A percentile compares a stretch with the other conserved stretches of the same genome.
phyloP scores from a whole-genome alignment of 768 basidiomycete genomes.

The Pseudohyphozyma bogoriensis region DNA sequence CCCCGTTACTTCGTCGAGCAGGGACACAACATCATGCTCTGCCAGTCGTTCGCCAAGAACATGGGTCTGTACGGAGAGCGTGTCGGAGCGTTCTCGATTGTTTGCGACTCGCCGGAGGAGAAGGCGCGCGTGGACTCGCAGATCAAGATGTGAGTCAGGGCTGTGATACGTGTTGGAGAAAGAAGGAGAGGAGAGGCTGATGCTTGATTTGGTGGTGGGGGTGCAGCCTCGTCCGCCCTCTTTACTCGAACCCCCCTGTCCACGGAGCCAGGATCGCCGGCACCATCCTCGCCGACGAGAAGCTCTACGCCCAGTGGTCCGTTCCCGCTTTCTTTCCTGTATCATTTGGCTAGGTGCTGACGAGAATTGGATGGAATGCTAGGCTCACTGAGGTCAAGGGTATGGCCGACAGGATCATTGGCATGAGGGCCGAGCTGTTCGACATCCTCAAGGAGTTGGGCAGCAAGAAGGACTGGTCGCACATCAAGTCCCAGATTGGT shows the following conservation, averaged over 20 bases:
- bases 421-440: conserved; percentile 74
- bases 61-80: conserved; percentile 92
- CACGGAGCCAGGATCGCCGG: conserved; percentile 84
- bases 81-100: conserved; percentile 81
- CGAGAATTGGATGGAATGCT: too few relatives aligned
- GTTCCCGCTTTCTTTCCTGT: neutral
- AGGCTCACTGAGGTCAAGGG: conserved; percentile 58
- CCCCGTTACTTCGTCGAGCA: conserved; percentile 87
- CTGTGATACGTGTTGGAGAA: neutral
- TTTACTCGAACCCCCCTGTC: conserved; percentile 93
- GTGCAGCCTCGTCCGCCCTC: conserved; percentile 64
- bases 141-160: conserved; percentile 58
- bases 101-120: conserved; percentile 55
- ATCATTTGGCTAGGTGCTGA: neutral
- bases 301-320: conserved; percentile 83
- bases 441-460: conserved; percentile 62
- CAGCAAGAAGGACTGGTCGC: conserved; percentile 91
- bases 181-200: neutral
- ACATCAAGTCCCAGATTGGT: conserved; percentile 94
- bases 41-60: conserved; percentile 96
- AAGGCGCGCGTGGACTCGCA: conserved; percentile 71
- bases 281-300: conserved; percentile 63
- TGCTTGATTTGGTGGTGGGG: neutral
- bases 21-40: conserved; percentile 83
- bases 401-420: conserved; percentile 88